These are phyloP conservation scores for Osmanthus fragrans DNA, from an alignment of 257 asterid species.

Conservation along the genomic window DNA sequence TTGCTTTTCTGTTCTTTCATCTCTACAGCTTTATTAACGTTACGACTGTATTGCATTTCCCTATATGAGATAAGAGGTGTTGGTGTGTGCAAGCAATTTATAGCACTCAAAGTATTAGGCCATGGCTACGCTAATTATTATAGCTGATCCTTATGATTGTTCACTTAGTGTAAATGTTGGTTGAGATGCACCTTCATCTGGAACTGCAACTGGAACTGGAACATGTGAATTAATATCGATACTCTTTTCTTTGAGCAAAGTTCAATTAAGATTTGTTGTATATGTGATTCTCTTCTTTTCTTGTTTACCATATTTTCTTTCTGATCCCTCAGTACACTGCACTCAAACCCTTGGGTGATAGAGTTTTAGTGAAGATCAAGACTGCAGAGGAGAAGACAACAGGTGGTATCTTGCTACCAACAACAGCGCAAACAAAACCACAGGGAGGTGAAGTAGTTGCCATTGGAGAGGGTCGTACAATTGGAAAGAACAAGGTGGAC, in stretches of 20 bases:
- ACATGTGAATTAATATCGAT: not conserved
- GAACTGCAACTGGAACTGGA: not conserved
- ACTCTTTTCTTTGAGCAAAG: not conserved
- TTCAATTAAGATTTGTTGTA: not conserved
- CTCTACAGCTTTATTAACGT: not conserved
- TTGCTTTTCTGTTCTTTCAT: not conserved
- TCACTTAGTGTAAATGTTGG: not conserved
- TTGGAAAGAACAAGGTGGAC: constrained; percentile 77
- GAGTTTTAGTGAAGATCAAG: constrained; percentile 82
- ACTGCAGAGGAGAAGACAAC: constrained; percentile 78
- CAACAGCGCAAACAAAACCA: constrained; percentile 65
- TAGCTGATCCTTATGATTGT: not conserved
- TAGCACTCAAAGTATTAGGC: not conserved
- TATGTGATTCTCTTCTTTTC: not conserved
- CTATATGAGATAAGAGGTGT: not conserved
- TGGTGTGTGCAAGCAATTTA: not conserved
- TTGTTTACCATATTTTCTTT: not conserved
- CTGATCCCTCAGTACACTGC: constrained; percentile 70
- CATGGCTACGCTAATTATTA: not conserved
- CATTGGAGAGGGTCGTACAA: constrained; percentile 86
- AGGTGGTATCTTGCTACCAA: constrained; percentile 89
- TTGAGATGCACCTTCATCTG: not conserved
- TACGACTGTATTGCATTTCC: not conserved
- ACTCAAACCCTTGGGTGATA: constrained; percentile 91
- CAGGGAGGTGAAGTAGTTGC: constrained; percentile 97